A percentile compares a stretch with the other conserved stretches of the same genome.
Conservation (phyloP, 257 asterid species). For the Salvia splendens region DNA sequence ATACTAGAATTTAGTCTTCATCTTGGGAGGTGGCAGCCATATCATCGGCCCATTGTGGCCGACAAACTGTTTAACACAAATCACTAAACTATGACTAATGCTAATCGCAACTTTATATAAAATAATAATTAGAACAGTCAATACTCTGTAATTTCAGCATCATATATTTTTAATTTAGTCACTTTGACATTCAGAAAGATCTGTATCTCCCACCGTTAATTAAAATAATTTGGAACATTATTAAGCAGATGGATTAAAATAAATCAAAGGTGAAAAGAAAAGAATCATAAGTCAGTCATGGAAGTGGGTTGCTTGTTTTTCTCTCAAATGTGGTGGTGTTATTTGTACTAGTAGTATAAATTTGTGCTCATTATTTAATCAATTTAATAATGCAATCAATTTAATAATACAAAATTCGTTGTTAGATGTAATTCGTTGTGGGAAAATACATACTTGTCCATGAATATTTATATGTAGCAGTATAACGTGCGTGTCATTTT, state of each 20-base stretch:
- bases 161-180: background rate
- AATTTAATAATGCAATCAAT: no score
- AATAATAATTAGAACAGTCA: slow-evolving; percentile 19
- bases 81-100: slow-evolving; percentile 19
- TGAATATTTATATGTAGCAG: background rate
- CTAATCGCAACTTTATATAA: background rate
- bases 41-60: slow-evolving; percentile 36
- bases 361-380: no score
- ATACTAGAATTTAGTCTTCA: slow-evolving; percentile 22
- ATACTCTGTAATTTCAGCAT: background rate
- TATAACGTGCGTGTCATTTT: slow-evolving; percentile 17
- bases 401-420: background rate
- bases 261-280: no score
- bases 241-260: no score
- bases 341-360: no score
- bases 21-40: slow-evolving; percentile 8
- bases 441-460: background rate
- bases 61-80: slow-evolving; percentile 30
- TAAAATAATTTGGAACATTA: no score
- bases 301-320: no score
- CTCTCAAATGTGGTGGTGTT: no score
- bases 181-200: no score
- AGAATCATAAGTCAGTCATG: no score
- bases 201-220: no score
- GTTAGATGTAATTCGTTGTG: background rate